A percentile compares a stretch with the other conserved stretches of the same genome.
Evolutionary conservation across 257 asterid genomes (phyloP).

Genomic region (Fraxinus cuspidata): DNA sequence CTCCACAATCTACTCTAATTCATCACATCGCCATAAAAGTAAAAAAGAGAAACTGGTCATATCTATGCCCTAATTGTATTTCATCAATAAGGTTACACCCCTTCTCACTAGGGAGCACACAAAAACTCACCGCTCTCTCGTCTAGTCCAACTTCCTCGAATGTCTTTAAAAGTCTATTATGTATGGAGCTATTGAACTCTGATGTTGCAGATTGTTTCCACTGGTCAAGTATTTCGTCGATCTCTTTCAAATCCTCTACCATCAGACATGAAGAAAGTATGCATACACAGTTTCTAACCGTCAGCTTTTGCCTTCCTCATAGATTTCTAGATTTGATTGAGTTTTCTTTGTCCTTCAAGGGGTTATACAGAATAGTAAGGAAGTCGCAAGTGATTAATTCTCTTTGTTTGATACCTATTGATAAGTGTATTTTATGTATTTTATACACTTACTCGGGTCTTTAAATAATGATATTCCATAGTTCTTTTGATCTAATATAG

Average conservation of each 20-base stretch:
- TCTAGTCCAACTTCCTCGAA: constrained; percentile 55
- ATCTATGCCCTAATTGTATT: constrained; percentile 14
- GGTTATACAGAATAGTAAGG: constrained; percentile 67
- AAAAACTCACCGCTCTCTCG: constrained; percentile 49
- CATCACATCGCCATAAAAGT: too few relatives aligned
- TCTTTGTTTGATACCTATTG: constrained; percentile 49
- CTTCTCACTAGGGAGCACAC: constrained; percentile 45
- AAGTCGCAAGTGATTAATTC: constrained; percentile 90
- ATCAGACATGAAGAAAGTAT: constrained; percentile 70
- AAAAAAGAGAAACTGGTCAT: too few relatives aligned
- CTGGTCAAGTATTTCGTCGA: constrained; percentile 58
- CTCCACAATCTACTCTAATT: too few relatives aligned
- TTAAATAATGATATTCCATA: too few relatives aligned
- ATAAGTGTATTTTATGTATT: too few relatives aligned
- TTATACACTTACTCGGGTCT: too few relatives aligned
- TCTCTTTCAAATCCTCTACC: constrained; percentile 73
- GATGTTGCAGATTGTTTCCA: constrained; percentile 79
- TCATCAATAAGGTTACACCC: constrained; percentile 39
- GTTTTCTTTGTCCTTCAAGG: constrained; percentile 67
- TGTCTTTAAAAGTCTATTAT: constrained; percentile 51
- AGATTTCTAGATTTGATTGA: constrained; percentile 78
- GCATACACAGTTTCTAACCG: constrained; percentile 61
- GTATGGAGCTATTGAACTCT: constrained; percentile 51
- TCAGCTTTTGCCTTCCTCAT: constrained; percentile 71
- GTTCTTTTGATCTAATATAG: too few relatives aligned